Evolutionary conservation across 2,329 filamentous ascomycete genomes (phyloP).

Genomic region (Ascochyta pisi): DNA sequence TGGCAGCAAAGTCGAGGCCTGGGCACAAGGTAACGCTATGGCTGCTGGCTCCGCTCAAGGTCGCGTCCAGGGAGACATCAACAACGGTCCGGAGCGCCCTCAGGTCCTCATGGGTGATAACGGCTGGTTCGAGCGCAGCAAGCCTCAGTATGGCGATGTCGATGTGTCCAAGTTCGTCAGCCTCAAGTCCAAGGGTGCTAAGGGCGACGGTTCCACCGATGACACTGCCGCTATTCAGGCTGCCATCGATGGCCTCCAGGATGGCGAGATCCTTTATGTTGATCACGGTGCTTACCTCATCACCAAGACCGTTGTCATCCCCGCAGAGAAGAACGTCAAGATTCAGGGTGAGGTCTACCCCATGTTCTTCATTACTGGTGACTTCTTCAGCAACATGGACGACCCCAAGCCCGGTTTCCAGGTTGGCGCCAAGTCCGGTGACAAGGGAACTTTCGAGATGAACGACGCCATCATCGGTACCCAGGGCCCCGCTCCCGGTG

Average conservation of each 20-base stretch:
- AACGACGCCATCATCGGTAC: constrained; percentile 87
- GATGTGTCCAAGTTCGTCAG: constrained; percentile 76
- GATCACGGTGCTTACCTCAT: constrained; percentile 70
- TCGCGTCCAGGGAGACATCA: constrained; percentile 63
- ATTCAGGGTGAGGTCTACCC: constrained; percentile 94
- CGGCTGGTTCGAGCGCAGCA: constrained; percentile 79
- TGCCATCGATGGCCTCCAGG: constrained; percentile 71
- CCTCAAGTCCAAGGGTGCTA: constrained; percentile 81
- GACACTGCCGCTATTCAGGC: constrained; percentile 86
- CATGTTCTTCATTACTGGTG: constrained; percentile 81
- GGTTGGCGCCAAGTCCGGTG: constrained; percentile 74
- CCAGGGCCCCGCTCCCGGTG: constrained; percentile 81
- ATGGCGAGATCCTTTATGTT: constrained; percentile 69
- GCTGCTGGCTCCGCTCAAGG: constrained; percentile 52
- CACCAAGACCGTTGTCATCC: constrained; percentile 65
- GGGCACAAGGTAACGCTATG: constrained; percentile 82
- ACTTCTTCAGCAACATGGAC: constrained; percentile 73
- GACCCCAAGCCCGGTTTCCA: constrained; percentile 87
- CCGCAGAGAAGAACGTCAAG: constrained; percentile 72
- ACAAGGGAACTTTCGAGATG: constrained; percentile 83
- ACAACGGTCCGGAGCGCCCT: constrained; percentile 66
- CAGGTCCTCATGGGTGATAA: constrained; percentile 70
- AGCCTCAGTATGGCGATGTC: constrained; percentile 83
- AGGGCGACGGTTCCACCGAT: constrained; percentile 85
- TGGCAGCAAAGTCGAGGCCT: constrained; percentile 72